Conservation (phyloP, 2,329 filamentous ascomycete species). For the Aspergillus sergii region DNA sequence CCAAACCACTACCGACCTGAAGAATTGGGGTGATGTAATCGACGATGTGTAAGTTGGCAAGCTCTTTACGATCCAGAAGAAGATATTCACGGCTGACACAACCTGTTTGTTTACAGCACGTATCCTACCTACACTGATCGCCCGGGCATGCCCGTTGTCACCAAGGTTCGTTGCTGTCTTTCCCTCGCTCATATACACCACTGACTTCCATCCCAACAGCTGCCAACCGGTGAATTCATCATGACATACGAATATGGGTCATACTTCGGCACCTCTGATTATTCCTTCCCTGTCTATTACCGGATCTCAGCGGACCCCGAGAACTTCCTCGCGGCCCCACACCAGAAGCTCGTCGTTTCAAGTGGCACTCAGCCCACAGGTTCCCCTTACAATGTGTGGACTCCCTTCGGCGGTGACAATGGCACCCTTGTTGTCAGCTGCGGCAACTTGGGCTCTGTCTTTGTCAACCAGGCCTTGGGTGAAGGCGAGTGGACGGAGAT, state of each 20-base stretch:
- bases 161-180: conserved; percentile 29
- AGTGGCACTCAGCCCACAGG: conserved; percentile 48
- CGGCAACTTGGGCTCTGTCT: conserved; percentile 46
- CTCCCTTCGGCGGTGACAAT: conserved; percentile 46
- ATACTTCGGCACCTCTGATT: conserved; percentile 32
- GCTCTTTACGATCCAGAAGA: neutral
- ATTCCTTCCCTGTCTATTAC: conserved; percentile 57
- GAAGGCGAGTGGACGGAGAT: conserved; percentile 51
- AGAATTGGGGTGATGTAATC: conserved; percentile 63
- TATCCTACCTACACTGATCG: conserved; percentile 65
- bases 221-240: conserved; percentile 64
- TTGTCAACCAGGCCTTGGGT: conserved; percentile 51
- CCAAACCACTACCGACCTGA: conserved; percentile 62
- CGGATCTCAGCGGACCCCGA: conserved; percentile 52
- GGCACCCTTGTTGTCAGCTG: conserved; percentile 55
- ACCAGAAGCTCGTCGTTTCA: conserved; percentile 45
- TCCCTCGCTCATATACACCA: neutral
- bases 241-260: conserved; percentile 65
- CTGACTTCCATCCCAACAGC: conserved; percentile 31
- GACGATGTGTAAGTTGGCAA: conserved; percentile 54
- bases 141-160: conserved; percentile 69
- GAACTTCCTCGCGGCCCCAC: conserved; percentile 47
- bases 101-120: conserved; percentile 14
- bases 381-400: conserved; percentile 58
- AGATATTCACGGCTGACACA: neutral